phyloP scores from a whole-genome alignment of 1,284 basidiomycete species.

The Flammula alnicola region DNA sequence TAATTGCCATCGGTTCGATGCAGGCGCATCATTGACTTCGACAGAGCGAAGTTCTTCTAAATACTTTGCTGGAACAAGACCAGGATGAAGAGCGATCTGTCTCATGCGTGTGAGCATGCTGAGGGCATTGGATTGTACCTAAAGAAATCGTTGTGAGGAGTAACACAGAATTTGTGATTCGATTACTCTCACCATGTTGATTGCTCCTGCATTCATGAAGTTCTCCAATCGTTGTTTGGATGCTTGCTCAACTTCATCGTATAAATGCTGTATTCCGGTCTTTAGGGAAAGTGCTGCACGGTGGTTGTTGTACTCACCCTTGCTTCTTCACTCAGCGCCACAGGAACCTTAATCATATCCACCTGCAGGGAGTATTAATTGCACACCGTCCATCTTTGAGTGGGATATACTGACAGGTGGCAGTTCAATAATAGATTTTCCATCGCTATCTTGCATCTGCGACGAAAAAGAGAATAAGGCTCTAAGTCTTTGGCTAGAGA shows the following conservation, averaged over 20 bases:
- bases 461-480: too few species aligned
- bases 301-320: constrained; percentile 49
- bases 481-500: too few species aligned
- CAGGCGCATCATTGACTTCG: constrained; percentile 39
- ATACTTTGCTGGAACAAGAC: constrained; percentile 77
- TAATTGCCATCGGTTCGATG: constrained; percentile 42
- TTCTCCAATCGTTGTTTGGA: constrained; percentile 67
- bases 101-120: constrained; percentile 88
- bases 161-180: neutral
- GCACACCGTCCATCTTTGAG: neutral
- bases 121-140: constrained; percentile 75
- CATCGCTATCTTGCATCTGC: constrained; percentile 82
- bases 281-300: neutral
- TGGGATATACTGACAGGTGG: constrained; percentile 60
- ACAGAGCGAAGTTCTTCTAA: constrained; percentile 64
- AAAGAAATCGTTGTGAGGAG: neutral
- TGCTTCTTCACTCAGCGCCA: constrained; percentile 71
- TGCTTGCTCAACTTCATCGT: constrained; percentile 74
- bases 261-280: constrained; percentile 55
- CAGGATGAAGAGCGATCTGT: constrained; percentile 83
- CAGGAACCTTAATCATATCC: constrained; percentile 71
- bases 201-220: constrained; percentile 52
- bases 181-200: constrained; percentile 39
- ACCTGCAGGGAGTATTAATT: constrained; percentile 46
- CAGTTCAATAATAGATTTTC: constrained; percentile 73